Base-by-base conservation (phyloP, 2,329 filamentous ascomycete genomes). In the Curvularia eragrostidis region DNA sequence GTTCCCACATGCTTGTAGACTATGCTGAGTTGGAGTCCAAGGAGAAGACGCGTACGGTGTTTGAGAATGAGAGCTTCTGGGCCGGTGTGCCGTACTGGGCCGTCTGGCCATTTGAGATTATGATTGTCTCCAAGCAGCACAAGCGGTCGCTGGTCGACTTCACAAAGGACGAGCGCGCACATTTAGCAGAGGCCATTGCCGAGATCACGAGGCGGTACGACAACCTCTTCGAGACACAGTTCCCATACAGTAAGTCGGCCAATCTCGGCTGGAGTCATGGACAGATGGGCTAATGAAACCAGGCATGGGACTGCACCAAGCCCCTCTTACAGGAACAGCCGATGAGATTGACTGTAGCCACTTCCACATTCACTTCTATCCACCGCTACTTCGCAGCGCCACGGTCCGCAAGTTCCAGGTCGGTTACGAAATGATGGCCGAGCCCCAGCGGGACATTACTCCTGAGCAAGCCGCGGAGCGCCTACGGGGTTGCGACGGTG, bases 1-100 rank as follows among this genome's bases (percentile, higher is more conserved):
- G 91, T 0, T 83, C 85, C 6, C 89, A 96, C 73, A 79, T 99
- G 66, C 82, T 99, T 6, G 89, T 85, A 18, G 95, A 98, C 77
- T 99, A 98, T 72, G 92, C 90, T 1, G 84, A 87, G 70, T 81
- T 97, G 3, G 95, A 99, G 76, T 81, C 89, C 52, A 84, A 88
- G 68, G 96, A 96, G 79, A 80, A 87, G 65, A 93, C 97, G 78
- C 87, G 95, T 10, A 85, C 96, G 8, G 90, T 99, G 0, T 97
- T 91, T 74, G 88, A 96, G 75, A 99, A 99, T 74, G 85, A 85
- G 10, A 83, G 83, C 0, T 99, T 98, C 76, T 80, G 97, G 41
- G 89, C 93, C 0, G 86, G 98, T 15, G 97, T 93, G 71, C 95
- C 95, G 0, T 99, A 95, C 93, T 99, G 95, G 95, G 95, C 92